Conservation (phyloP, 768 basidiomycete species). For the Boletus reticulatus region DNA sequence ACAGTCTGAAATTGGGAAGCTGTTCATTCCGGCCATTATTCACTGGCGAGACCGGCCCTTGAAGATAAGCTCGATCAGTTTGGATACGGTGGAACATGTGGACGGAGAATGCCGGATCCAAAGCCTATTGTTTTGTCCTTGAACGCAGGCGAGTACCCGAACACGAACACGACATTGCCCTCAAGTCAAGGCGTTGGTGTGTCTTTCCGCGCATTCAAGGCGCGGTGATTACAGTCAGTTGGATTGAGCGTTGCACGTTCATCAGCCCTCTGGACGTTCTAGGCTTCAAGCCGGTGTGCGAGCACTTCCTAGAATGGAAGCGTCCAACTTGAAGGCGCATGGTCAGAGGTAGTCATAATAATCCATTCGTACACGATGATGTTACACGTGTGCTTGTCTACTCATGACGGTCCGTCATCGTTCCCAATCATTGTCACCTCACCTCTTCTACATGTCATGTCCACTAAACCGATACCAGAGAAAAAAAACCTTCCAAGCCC, state of each 20-base stretch:
- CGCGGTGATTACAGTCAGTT: conserved; percentile 15
- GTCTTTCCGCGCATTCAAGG: background rate
- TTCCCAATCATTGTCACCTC: too few relatives aligned
- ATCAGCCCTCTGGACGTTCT: background rate
- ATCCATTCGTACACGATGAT: too few relatives aligned
- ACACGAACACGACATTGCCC: too few relatives aligned
- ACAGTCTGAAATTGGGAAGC: conserved; percentile 14
- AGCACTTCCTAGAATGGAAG: background rate
- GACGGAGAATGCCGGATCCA: conserved; percentile 16
- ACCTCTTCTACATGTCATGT: background rate
- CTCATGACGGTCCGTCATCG: too few relatives aligned
- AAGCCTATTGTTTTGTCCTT: conserved; percentile 1
- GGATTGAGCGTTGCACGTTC: conserved; percentile 5
- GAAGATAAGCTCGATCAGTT: conserved; percentile 9
- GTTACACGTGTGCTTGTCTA: background rate
- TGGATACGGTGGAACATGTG: conserved; percentile 8
- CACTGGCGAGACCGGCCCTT: background rate
- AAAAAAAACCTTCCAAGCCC: background rate
- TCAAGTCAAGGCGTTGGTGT: background rate
- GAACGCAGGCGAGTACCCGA: too few relatives aligned
- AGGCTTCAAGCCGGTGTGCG: background rate
- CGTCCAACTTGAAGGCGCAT: background rate
- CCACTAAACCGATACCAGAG: background rate
- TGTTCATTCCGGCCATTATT: conserved; percentile 11
- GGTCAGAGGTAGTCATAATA: background rate